phyloP scores from a whole-genome alignment of 805 yeast species.

The Sugiyamaella lignohabitans region DNA sequence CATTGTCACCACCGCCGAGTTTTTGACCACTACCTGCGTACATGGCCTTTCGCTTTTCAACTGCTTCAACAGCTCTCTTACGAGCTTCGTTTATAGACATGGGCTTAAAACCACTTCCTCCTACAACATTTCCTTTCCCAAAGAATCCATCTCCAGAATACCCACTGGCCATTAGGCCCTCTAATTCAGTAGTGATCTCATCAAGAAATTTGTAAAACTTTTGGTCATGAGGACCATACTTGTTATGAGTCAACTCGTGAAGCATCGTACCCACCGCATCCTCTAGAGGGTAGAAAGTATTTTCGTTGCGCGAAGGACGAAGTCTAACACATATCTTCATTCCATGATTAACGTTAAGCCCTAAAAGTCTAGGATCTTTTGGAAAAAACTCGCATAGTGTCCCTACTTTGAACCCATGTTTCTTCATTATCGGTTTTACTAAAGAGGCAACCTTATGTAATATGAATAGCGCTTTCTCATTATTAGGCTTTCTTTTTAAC shows the following conservation, averaged over 20 bases:
- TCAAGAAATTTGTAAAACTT: slow-evolving; percentile 62
- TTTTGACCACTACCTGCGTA: slow-evolving; percentile 32
- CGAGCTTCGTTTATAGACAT: slow-evolving; percentile 12
- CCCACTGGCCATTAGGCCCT: slow-evolving; percentile 35
- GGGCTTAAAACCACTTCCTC: slow-evolving; percentile 24
- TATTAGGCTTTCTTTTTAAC: slow-evolving; percentile 41
- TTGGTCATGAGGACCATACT: slow-evolving; percentile 72
- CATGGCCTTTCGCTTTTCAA: slow-evolving; percentile 37
- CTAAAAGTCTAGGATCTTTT: slow-evolving; percentile 54
- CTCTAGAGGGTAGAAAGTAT: slow-evolving; percentile 51
- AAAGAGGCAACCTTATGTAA: slow-evolving; percentile 59
- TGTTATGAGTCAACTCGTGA: slow-evolving; percentile 82
- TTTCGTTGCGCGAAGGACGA: slow-evolving; percentile 49
- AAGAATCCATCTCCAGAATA: slow-evolving; percentile 42
- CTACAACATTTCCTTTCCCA: slow-evolving; percentile 44
- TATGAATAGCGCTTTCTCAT: slow-evolving; percentile 49
- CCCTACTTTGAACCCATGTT: slow-evolving; percentile 58
- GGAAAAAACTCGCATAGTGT: slow-evolving; percentile 79
- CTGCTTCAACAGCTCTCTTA: slow-evolving; percentile 19
- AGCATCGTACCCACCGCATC: slow-evolving; percentile 74
- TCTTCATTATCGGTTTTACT: slow-evolving; percentile 75
- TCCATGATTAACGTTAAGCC: slow-evolving; percentile 78
- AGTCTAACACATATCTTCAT: slow-evolving; percentile 64
- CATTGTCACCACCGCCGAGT: slow-evolving; percentile 28
- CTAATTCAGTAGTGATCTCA: slow-evolving; percentile 47